Percentiles rank a stretch among this genome's conserved stretches.
phyloP scores from a whole-genome alignment of 2,329 filamentous ascomycete species.

The Aspergillus costaricaensis region DNA sequence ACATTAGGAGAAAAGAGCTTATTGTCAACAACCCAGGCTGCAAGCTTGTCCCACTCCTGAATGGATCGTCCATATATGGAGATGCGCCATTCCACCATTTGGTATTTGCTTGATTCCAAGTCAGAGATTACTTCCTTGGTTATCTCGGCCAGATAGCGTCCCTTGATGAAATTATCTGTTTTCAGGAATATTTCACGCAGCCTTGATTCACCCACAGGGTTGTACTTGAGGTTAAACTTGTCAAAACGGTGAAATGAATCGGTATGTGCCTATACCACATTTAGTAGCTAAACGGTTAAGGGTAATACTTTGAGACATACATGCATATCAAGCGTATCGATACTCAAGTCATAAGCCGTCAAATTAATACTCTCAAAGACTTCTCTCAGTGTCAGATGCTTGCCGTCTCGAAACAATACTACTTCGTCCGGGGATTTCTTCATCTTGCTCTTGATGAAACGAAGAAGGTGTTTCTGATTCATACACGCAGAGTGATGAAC shows the following conservation, averaged over 20 bases:
- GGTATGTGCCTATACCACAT: slow-evolving; percentile 70
- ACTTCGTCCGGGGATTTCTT: slow-evolving; percentile 96
- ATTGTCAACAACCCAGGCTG: slow-evolving; percentile 96
- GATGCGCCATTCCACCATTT: slow-evolving; percentile 99
- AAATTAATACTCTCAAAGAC: slow-evolving; percentile 98
- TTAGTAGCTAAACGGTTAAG: slow-evolving; percentile 12
- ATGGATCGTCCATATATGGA: slow-evolving; percentile 92
- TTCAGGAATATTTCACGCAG: slow-evolving; percentile 98
- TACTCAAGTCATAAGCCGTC: slow-evolving; percentile 95
- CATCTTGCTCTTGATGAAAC: slow-evolving; percentile 99
- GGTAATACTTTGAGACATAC: slow-evolving; percentile 52
- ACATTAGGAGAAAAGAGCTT: slow-evolving; percentile 98
- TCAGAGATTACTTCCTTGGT: slow-evolving; percentile 97
- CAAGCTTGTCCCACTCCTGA: slow-evolving; percentile 96
- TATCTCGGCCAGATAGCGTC: slow-evolving; percentile 93
- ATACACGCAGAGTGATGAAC: slow-evolving; percentile 99
- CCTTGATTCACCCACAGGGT: slow-evolving; percentile 92
- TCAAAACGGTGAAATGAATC: slow-evolving; percentile 99
- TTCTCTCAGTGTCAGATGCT: slow-evolving; percentile 84
- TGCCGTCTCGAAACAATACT: slow-evolving; percentile 88
- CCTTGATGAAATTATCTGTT: slow-evolving; percentile 96
- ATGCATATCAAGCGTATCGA: slow-evolving; percentile 99
- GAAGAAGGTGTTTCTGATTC: slow-evolving; percentile 97
- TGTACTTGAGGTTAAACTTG: slow-evolving; percentile 99
- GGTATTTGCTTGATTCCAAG: slow-evolving; percentile 97